Evolutionary conservation across 2,329 filamentous ascomycete species (phyloP).

Genomic region (Aspergillus sclerotialis): DNA sequence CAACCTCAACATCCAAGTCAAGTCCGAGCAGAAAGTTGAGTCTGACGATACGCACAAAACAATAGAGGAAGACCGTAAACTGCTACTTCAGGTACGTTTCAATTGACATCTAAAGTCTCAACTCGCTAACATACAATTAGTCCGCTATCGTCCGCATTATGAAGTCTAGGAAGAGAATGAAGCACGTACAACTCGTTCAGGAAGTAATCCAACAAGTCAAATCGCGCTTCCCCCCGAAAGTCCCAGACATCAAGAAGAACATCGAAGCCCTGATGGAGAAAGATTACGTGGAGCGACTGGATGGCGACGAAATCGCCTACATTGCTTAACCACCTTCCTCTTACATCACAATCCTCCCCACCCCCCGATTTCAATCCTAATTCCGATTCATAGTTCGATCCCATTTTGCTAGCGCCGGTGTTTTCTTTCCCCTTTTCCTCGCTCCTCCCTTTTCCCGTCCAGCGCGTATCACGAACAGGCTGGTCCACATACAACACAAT

Average conservation of each 20-base stretch:
- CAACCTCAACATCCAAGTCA: slow-evolving; percentile 90
- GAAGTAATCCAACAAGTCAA: slow-evolving; percentile 96
- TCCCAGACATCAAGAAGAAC: slow-evolving; percentile 97
- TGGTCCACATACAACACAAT: too few relatives aligned
- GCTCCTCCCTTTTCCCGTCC: not conserved
- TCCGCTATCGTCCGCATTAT: slow-evolving; percentile 98
- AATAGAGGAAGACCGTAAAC: slow-evolving; percentile 94
- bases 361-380: slow-evolving; percentile 4
- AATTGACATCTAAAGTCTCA: slow-evolving; percentile 14
- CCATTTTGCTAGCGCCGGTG: slow-evolving; percentile 4
- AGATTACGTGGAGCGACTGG: slow-evolving; percentile 93
- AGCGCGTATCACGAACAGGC: too few relatives aligned
- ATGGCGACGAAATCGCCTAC: slow-evolving; percentile 91
- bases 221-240: slow-evolving; percentile 83
- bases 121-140: slow-evolving; percentile 42
- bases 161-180: slow-evolving; percentile 99
- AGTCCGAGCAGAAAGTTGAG: slow-evolving; percentile 93
- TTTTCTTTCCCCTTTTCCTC: not conserved
- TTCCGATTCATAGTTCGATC: slow-evolving; percentile 5
- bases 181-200: slow-evolving; percentile 87
- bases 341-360: slow-evolving; percentile 2
- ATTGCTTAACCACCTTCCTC: slow-evolving; percentile 57
- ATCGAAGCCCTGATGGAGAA: slow-evolving; percentile 98
- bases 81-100: slow-evolving; percentile 81
- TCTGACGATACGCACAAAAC: slow-evolving; percentile 98